phyloP scores from a whole-genome alignment of 331 rosid species.

The Malus hybrid region DNA sequence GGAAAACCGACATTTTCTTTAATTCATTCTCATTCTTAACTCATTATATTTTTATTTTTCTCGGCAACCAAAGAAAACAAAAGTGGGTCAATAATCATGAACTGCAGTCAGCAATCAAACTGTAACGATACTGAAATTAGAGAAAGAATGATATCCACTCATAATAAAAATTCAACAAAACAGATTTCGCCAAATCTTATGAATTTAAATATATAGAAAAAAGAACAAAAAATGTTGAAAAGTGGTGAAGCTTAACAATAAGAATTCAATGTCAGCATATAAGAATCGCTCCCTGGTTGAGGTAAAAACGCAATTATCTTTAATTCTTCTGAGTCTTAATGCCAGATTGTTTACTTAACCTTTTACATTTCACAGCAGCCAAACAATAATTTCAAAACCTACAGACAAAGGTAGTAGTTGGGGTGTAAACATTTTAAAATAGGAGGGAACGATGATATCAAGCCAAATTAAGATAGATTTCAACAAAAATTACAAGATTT shows the following conservation, averaged over 20 bases:
- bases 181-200: neutral
- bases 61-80: neutral
- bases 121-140: neutral
- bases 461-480: neutral
- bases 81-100: neutral
- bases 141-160: neutral
- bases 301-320: neutral
- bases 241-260: neutral
- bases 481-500: neutral
- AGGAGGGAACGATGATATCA: neutral
- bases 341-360: neutral
- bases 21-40: neutral
- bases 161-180: neutral
- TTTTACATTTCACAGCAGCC: neutral
- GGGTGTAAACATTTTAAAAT: neutral
- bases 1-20: neutral
- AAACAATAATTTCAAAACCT: neutral
- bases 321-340: neutral
- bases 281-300: neutral
- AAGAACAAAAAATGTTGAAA: neutral
- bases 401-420: neutral
- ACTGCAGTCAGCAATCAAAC: neutral
- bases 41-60: neutral
- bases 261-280: neutral
- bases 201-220: neutral